A percentile compares a stretch with the other conserved stretches of the same genome.
phyloP scores from a whole-genome alignment of 139 green algal species.

The Marvania coccoides region DNA sequence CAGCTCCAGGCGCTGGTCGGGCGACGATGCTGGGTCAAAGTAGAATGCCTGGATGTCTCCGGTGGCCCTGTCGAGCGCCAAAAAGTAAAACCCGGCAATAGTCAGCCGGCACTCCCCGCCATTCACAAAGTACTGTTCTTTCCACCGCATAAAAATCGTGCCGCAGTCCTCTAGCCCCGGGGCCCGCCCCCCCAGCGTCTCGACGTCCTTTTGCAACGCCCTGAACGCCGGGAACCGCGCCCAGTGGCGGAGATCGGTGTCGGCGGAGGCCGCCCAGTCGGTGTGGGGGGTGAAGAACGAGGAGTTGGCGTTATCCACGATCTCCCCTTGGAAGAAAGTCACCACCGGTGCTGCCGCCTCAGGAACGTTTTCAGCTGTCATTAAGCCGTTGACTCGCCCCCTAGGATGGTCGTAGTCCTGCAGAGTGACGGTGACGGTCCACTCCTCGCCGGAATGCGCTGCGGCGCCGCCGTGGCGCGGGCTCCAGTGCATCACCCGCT shows the following conservation, averaged over 20 bases:
- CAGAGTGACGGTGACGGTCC: conserved; percentile 6
- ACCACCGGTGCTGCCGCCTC: conserved; percentile 24
- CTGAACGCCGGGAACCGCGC: conserved; percentile 40
- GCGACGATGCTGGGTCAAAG: conserved; percentile 54
- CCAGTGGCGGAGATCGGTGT: conserved; percentile 53
- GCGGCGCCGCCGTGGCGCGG: neutral
- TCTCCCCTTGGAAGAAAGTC: conserved; percentile 72
- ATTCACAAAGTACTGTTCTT: conserved; percentile 71
- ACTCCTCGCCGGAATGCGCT: conserved; percentile 10
- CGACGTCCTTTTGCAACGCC: conserved; percentile 23
- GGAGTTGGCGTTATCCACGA: conserved; percentile 68
- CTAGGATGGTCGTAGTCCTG: conserved; percentile 29
- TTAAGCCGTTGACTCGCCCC: conserved; percentile 45
- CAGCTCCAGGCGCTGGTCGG: conserved; percentile 60
- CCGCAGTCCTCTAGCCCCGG: conserved; percentile 15
- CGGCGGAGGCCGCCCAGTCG: conserved; percentile 44
- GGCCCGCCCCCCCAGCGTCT: conserved; percentile 29
- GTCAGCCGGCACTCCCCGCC: conserved; percentile 53
- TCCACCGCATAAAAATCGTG: conserved; percentile 72
- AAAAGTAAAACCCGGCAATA: conserved; percentile 75
- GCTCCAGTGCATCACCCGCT: conserved; percentile 17
- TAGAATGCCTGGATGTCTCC: conserved; percentile 61
- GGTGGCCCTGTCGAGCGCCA: conserved; percentile 39
- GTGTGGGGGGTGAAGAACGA: conserved; percentile 50
- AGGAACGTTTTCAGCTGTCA: conserved; percentile 50